Evolutionary conservation across 352 stramenopile species (phyloP), one percentile per base, ranked within the genome.

Genomic region (Pythium brassicae): DNA sequence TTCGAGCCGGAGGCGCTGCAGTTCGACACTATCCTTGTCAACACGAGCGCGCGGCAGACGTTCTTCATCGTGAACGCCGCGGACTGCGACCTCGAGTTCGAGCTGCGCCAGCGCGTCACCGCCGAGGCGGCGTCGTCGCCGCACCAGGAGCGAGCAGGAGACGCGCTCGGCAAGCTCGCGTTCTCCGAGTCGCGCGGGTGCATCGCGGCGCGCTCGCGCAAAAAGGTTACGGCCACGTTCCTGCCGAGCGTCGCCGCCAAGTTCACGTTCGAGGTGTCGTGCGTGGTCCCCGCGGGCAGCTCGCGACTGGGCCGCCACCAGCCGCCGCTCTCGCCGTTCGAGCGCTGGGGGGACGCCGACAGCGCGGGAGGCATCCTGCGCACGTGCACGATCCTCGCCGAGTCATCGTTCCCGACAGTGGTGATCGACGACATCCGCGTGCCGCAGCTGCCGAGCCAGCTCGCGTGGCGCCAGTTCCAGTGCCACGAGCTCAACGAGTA

Each of bases 11-110:
- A 75, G 19, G 50, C 51, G 0, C 62, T 92, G 5, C 62, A 71
- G n/a, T 91, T 94, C 52, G 86, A 88, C 43, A 90, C 86, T 19
- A 86, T 94, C 42, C 68, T 97, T 23, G 84, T 96, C 6, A 89
- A 97, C 45, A 91, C 83, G 23, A 85, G 59, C 49, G 63, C 76
- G 15, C 84, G 80, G n/a, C 62, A 85, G 58, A 55, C 59, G 0
- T 74, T 97, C 23, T 71, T 59, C 34, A 71, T 97, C 46, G 73
- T 83, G 4, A 97, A 97, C 56, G 65, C 66, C 5, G 83, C 71
- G 34, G 87, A 96, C 57, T 95, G 82, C 49, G 88, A 95, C 46
- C 65, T 92, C 8, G 51, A 72, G 26, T 91, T 73, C 47, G 53
- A 51, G 27, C 45, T 92, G 37, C 44, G 65, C 29, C 75, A 89